Conservation (phyloP, 73 alveolate genomes). For the Symbiodinium pilosum region DNA sequence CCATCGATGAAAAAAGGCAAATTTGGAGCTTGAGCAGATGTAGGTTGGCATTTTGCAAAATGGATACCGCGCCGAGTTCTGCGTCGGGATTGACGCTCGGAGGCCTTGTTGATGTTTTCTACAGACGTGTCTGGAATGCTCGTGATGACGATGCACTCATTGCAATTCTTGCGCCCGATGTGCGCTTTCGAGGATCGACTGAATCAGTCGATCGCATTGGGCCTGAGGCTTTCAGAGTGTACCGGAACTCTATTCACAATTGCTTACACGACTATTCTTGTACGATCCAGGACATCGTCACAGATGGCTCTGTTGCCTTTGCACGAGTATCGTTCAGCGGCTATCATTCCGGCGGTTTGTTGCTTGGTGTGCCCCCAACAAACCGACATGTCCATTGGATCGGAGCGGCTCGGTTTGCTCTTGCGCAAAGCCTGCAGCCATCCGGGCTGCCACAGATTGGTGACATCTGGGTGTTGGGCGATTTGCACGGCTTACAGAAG, state of each 20-base stretch:
- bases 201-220: neutral
- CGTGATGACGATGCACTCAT: neutral
- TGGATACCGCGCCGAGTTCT: neutral
- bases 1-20: no score
- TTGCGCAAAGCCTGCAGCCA: neutral
- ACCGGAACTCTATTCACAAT: neutral
- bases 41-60: neutral
- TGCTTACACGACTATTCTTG: neutral
- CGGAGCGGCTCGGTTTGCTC: neutral
- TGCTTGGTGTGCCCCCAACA: neutral
- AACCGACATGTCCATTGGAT: neutral
- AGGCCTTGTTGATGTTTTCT: neutral
- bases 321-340: neutral
- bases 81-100: neutral
- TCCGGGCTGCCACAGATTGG: neutral
- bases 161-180: neutral
- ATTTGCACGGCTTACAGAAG: neutral
- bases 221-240: neutral
- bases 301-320: neutral
- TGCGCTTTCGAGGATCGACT: neutral
- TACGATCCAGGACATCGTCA: neutral
- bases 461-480: neutral
- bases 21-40: no score
- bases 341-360: neutral
- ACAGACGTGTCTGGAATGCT: neutral